Conservation (phyloP, 164 flowering plant species). For the Stephania cephalantha region DNA sequence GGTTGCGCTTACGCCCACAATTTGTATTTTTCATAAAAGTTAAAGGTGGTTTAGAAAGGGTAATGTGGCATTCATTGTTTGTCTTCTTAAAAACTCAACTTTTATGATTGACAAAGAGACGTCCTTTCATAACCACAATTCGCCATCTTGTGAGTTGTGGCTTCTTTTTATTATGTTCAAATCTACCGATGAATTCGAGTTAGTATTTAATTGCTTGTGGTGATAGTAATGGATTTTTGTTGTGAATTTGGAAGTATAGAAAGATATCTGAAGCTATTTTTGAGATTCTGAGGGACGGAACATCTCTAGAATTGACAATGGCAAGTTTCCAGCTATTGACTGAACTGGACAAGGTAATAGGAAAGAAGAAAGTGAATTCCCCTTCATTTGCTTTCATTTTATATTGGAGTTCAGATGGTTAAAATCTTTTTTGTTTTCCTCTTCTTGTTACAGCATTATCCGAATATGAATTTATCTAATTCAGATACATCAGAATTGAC, state of each 20-base stretch:
- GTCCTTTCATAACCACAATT: no score
- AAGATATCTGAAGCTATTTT: slow-evolving; percentile 69
- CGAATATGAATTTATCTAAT: slow-evolving; percentile 36
- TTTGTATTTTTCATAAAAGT: neutral
- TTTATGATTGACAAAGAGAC: no score
- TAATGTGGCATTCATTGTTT: neutral
- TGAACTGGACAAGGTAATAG: slow-evolving; percentile 60
- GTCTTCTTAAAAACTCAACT: neutral
- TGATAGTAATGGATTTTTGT: neutral
- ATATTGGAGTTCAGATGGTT: neutral
- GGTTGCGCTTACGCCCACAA: neutral
- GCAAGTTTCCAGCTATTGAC: slow-evolving; percentile 60
- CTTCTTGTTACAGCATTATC: slow-evolving; percentile 42
- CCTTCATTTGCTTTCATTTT: neutral
- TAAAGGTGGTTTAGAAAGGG: neutral
- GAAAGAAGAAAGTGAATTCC: neutral
- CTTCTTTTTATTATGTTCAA: neutral
- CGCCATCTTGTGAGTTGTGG: no score
- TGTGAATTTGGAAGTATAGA: slow-evolving; percentile 31
- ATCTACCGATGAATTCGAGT: neutral
- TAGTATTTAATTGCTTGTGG: neutral
- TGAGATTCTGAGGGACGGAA: slow-evolving; percentile 45
- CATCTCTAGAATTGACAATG: slow-evolving; percentile 54
- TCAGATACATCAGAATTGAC: slow-evolving; percentile 22
- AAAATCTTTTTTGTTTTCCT: neutral